Percentiles rank a stretch among this genome's conserved stretches.
Conservation (phyloP, 257 asterid species). For the Scutellaria minor region DNA sequence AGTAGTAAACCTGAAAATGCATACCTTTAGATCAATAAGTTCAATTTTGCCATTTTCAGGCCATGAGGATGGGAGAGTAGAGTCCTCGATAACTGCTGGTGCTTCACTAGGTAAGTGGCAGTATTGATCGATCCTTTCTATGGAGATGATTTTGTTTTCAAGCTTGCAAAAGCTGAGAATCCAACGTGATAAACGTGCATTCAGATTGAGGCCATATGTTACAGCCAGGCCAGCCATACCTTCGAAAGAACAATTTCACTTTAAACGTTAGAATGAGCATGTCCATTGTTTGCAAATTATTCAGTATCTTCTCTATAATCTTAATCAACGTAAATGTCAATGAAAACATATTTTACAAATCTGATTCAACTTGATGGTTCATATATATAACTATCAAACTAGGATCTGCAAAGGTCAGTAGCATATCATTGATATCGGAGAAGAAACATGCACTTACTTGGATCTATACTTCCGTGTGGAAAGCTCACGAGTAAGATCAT, state of each 20-base stretch:
- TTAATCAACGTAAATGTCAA: conserved; percentile 6
- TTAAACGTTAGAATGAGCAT: neutral
- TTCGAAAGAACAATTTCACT: neutral
- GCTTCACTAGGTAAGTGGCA: conserved; percentile 97
- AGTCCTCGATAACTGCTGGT: conserved; percentile 67
- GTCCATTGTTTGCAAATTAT: neutral
- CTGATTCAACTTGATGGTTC: conserved; percentile 14
- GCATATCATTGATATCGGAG: conserved; percentile 11
- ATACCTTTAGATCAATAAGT: conserved; percentile 86
- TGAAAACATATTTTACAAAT: neutral
- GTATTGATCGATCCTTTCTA: conserved; percentile 96
- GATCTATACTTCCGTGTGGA: conserved; percentile 90
- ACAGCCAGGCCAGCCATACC: conserved; percentile 99
- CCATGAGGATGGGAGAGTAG: conserved; percentile 81
- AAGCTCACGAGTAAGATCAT: conserved; percentile 97
- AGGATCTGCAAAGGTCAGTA: neutral
- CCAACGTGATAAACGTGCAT: conserved; percentile 97
- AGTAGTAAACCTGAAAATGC: conserved; percentile 19
- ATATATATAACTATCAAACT: neutral
- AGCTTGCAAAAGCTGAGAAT: conserved; percentile 99
- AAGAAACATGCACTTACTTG: conserved; percentile 64
- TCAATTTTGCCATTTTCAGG: conserved; percentile 86
- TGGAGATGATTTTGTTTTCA: conserved; percentile 93
- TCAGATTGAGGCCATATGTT: conserved; percentile 93
- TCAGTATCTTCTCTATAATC: neutral